Evolutionary conservation across 805 yeast genomes (phyloP).

Genomic region (Starmerella bombicola): DNA sequence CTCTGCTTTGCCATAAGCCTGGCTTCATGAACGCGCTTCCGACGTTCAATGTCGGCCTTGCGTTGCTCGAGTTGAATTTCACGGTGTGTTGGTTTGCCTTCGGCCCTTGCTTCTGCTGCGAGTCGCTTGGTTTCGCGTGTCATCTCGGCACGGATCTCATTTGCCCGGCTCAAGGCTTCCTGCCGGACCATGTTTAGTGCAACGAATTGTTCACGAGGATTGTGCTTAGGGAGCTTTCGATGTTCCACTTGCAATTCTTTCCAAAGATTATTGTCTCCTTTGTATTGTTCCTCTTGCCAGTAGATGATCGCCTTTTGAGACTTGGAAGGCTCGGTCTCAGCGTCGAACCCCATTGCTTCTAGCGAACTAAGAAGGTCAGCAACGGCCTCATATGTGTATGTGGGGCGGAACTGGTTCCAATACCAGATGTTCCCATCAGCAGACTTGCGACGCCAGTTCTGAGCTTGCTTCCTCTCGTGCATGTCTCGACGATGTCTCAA

Average conservation of each 20-base stretch:
- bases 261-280: conserved; percentile 74
- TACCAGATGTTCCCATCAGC: conserved; percentile 74
- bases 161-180: conserved; percentile 14
- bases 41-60: conserved; percentile 5
- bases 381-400: conserved; percentile 80
- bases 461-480: conserved; percentile 43
- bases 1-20: conserved; percentile 10
- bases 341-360: conserved; percentile 35
- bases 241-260: conserved; percentile 44
- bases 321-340: not conserved
- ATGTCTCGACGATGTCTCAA: conserved; percentile 64
- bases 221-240: conserved; percentile 40
- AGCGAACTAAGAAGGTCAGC: conserved; percentile 64
- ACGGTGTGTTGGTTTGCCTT: conserved; percentile 14
- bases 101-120: conserved; percentile 11
- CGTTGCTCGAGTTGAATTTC: conserved; percentile 8
- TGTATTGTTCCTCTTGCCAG: conserved; percentile 85
- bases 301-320: conserved; percentile 36
- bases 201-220: conserved; percentile 55
- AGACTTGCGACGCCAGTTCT: conserved; percentile 56
- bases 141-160: conserved; percentile 5
- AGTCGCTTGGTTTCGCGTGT: conserved; percentile 3
- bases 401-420: conserved; percentile 78
- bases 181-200: conserved; percentile 40
- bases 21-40: conserved; percentile 5